phyloP scores from a whole-genome alignment of 306 rosid genomes.

The Trifolium dubium region DNA sequence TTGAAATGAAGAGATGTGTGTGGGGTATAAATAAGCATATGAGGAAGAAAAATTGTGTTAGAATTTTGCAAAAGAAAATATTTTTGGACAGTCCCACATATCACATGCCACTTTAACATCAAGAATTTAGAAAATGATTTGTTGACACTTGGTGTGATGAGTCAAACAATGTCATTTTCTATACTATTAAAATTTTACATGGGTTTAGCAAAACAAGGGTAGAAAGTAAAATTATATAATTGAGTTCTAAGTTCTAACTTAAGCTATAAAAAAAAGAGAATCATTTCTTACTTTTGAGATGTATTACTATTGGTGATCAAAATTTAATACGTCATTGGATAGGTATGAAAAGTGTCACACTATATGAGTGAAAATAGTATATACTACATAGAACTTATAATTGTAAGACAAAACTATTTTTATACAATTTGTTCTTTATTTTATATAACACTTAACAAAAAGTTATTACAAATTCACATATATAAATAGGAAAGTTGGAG shows the following conservation, averaged over 20 bases:
- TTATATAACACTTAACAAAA: too few relatives aligned
- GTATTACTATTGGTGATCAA: neutral
- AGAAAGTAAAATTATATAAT: neutral
- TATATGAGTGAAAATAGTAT: neutral
- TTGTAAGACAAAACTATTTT: too few relatives aligned
- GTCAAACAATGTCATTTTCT: constrained; percentile 16
- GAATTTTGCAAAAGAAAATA: neutral
- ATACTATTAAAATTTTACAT: neutral
- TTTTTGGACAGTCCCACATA: constrained; percentile 4
- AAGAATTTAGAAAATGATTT: neutral
- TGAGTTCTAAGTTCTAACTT: too few relatives aligned
- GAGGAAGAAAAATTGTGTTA: neutral
- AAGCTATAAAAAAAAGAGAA: too few relatives aligned
- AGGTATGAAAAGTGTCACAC: neutral
- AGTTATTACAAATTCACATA: too few relatives aligned
- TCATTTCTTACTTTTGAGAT: neutral
- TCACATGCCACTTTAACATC: constrained; percentile 13
- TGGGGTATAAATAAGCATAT: constrained; percentile 33
- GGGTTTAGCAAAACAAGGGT: neutral
- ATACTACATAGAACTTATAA: neutral
- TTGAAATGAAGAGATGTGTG: neutral
- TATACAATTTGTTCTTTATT: too few relatives aligned
- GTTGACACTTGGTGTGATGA: neutral
- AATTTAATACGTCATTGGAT: neutral
- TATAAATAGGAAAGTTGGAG: too few relatives aligned